Percentiles rank a stretch among this genome's conserved stretches.
Evolutionary conservation across 257 asterid species (phyloP).

Genomic region (Solanum pennellii): DNA sequence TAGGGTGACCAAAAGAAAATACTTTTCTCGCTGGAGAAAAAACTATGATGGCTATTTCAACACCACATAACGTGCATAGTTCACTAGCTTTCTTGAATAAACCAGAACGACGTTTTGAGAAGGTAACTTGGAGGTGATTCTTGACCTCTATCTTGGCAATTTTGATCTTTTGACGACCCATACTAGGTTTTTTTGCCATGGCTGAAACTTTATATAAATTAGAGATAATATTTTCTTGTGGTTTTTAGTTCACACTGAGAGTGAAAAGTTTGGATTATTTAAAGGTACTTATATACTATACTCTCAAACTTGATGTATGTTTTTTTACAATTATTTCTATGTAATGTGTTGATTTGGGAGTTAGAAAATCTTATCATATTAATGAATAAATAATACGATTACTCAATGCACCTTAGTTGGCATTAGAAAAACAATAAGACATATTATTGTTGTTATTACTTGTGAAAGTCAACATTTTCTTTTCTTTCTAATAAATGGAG

Average conservation of each 20-base stretch:
- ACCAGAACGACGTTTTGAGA: conserved; percentile 61
- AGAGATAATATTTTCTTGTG: not conserved
- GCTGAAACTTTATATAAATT: not conserved
- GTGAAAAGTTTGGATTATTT: not conserved
- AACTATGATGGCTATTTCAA: conserved; percentile 50
- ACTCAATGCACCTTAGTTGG: conserved; percentile 12
- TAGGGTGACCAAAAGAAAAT: conserved; percentile 69
- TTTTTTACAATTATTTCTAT: not conserved
- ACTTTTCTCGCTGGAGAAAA: conserved; percentile 77
- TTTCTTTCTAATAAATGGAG: not conserved
- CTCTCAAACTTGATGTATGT: not conserved
- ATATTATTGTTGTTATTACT: not conserved
- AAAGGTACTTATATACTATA: not conserved
- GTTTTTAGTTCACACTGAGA: not conserved
- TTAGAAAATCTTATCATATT: conserved; percentile 26
- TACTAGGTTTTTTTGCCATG: conserved; percentile 56
- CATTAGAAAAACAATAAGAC: conserved; percentile 1
- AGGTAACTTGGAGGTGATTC: conserved; percentile 62
- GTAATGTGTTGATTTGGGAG: conserved; percentile 45
- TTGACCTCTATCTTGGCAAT: conserved; percentile 59
- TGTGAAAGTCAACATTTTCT: conserved; percentile 7
- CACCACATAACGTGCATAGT: conserved; percentile 58
- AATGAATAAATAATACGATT: conserved; percentile 12
- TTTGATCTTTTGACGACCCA: conserved; percentile 73
- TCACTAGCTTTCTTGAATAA: conserved; percentile 74